Evolutionary conservation across 1,284 basidiomycete genomes (phyloP).

Genomic region (Vanrija humicola): DNA sequence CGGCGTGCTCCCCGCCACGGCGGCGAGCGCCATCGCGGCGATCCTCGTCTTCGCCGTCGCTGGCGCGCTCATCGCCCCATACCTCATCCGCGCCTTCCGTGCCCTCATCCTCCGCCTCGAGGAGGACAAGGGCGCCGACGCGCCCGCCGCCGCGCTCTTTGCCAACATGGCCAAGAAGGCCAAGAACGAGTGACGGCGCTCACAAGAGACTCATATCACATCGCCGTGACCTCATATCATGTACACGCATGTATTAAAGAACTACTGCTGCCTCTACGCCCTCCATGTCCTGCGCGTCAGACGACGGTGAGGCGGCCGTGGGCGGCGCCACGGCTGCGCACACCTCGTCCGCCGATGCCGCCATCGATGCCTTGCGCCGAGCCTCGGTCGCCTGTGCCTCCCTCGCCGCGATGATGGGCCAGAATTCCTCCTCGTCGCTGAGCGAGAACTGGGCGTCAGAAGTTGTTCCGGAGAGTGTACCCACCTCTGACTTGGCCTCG

Average conservation of each 20-base stretch:
- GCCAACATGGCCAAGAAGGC: too few relatives aligned
- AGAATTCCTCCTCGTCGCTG: neutral
- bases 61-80: neutral
- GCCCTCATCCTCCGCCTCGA: too few relatives aligned
- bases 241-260: constrained; percentile 1
- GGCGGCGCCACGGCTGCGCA: neutral
- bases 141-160: too few relatives aligned
- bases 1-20: constrained; percentile 32
- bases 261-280: constrained; percentile 15
- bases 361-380: neutral
- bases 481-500: neutral
- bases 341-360: neutral
- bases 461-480: too few relatives aligned
- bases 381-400: neutral
- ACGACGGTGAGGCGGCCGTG: neutral
- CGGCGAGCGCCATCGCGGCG: constrained; percentile 19
- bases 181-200: too few relatives aligned
- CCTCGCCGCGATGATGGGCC: constrained; percentile 1
- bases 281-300: constrained; percentile 13
- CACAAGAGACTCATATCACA: too few relatives aligned
- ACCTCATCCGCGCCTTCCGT: too few relatives aligned
- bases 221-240: neutral
- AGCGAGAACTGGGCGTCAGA: constrained; percentile 10
- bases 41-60: constrained; percentile 17
- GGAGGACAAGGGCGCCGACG: too few relatives aligned